Evolutionary conservation across 768 basidiomycete species (phyloP), one percentile per base, ranked within the genome.

Genomic region (Panaeolus cyanescens): DNA sequence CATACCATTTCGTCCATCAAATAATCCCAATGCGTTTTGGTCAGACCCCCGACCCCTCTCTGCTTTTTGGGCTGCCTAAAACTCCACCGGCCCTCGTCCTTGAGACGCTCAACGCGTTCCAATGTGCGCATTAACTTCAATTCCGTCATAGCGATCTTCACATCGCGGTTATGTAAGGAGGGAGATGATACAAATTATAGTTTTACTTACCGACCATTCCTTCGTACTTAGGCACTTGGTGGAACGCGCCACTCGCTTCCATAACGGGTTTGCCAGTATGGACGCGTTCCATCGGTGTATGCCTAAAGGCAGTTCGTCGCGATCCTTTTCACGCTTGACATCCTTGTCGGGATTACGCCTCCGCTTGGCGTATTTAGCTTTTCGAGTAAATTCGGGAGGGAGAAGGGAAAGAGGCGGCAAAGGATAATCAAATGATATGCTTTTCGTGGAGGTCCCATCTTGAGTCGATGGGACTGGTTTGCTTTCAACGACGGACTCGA

Each of bases 51-150:
- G 17, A 95, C 82, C 30, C 87, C 90, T 61, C 92, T 83, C 69
- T 96, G 93, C 74, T 95, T 96, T 75, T 96, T 98, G 9, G 95
- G 95, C 69, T 99, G 97, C 56, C 96, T 79, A 67, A 96, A 93
- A 65, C 91, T 91, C 96, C 97, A 99, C 33, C 86, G 80, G 3
- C 88, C 89, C 10, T 83, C 84, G 28, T 85, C 82, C 73, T 97
- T 96, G 60, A 98, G 82, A 30, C 78, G 73, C 61, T 99, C 95
- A 54, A 99, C 88, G 10, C 90, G 84, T 53, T 96, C 93, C 64
- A 97, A 81, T 1, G 93, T 87, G 39, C 92, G 86, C 32, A 91
- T 74, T 32, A 96, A 80, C 62, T 89, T 83, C 60, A 96, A 70
- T 70, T 98, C 96, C 17, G 83, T 78, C 71, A 91, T 86, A 1